Percentiles rank a stretch among this genome's conserved stretches.
Conservation (phyloP, 495 filamentous ascomycete genomes). For the Talaromyces stipitatus region DNA sequence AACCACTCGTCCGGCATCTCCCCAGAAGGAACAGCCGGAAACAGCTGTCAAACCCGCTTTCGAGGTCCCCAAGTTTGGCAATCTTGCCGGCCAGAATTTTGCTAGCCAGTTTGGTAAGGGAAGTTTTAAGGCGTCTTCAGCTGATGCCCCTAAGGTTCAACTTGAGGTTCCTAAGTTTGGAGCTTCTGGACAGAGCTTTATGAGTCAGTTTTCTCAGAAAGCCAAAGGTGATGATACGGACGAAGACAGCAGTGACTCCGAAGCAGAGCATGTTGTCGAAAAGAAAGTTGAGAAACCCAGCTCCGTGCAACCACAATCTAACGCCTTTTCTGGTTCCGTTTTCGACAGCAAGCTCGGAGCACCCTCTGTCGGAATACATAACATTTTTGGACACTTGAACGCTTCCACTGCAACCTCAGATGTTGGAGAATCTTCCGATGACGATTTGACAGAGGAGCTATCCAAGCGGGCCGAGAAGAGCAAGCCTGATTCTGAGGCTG, state of each 20-base stretch:
- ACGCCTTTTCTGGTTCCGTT: not conserved
- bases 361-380: not conserved
- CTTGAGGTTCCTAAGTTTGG: conserved; percentile 27
- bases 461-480: conserved; percentile 24
- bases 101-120: conserved; percentile 9
- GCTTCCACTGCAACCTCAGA: conserved; percentile 1
- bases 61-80: conserved; percentile 20
- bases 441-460: conserved; percentile 20
- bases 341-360: conserved; percentile 2
- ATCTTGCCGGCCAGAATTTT: conserved; percentile 23
- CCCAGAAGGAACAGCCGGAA: not conserved
- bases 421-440: conserved; percentile 3
- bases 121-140: conserved; percentile 10
- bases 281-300: not conserved
- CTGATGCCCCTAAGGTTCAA: not conserved
- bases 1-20: not conserved
- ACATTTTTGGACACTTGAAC: conserved; percentile 6
- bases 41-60: conserved; percentile 5
- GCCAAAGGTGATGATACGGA: conserved; percentile 1
- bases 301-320: not conserved
- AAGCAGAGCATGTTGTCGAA: not conserved
- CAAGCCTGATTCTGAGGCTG: not conserved
- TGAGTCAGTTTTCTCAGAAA: conserved; percentile 9
- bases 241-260: conserved; percentile 3
- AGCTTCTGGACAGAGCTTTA: conserved; percentile 22